phyloP scores from a whole-genome alignment of 768 basidiomycete genomes.

The Panellus pusillus region DNA sequence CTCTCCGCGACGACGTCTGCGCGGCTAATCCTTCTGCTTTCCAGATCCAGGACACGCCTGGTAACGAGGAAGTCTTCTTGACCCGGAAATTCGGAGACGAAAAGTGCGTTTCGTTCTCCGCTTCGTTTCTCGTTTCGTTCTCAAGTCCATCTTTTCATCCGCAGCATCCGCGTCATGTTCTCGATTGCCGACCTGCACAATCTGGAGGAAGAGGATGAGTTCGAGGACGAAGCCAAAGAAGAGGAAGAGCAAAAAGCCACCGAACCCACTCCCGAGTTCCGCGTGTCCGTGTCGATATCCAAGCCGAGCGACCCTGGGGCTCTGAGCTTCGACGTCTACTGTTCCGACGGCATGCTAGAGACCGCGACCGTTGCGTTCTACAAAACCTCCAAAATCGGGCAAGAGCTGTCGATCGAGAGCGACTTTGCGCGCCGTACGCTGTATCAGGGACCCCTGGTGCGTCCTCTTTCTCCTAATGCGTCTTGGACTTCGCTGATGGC shows the following conservation, averaged over 20 bases:
- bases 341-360: conserved; percentile 75
- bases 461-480: conserved; percentile 9
- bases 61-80: conserved; percentile 81
- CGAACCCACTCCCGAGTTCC: conserved; percentile 63
- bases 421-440: conserved; percentile 91
- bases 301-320: conserved; percentile 69
- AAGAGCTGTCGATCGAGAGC: conserved; percentile 81
- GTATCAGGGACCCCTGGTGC: conserved; percentile 88
- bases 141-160: neutral
- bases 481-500: neutral
- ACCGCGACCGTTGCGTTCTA: conserved; percentile 90
- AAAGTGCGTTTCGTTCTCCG: conserved; percentile 50
- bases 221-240: conserved; percentile 34
- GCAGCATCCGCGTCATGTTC: conserved; percentile 87
- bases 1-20: neutral
- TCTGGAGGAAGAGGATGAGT: conserved; percentile 33
- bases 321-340: conserved; percentile 74
- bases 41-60: conserved; percentile 70
- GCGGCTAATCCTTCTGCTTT: neutral
- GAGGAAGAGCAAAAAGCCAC: too few species aligned
- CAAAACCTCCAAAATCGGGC: conserved; percentile 65
- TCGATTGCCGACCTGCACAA: conserved; percentile 84
- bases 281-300: conserved; percentile 78
- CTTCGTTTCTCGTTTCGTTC: neutral
- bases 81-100: conserved; percentile 87